phyloP scores from a whole-genome alignment of 1,284 basidiomycete species.

The Exobasidium rhododendri region DNA sequence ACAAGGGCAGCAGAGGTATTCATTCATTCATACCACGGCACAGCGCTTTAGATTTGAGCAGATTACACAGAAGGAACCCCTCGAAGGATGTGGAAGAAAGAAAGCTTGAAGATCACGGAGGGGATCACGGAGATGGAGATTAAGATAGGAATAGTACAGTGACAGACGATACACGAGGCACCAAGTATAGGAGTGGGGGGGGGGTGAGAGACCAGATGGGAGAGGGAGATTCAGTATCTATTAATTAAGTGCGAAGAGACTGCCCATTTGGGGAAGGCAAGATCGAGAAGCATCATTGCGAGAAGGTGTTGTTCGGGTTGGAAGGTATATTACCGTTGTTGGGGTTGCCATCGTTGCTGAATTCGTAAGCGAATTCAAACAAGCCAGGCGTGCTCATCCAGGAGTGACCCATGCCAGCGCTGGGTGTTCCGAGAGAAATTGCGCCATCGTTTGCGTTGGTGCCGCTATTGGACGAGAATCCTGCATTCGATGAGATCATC shows the following conservation, averaged over 20 bases:
- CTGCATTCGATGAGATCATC: neutral
- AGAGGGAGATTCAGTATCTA: neutral
- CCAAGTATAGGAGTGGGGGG: neutral
- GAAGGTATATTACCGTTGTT: neutral
- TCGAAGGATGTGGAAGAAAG: no score
- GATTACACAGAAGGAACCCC: no score
- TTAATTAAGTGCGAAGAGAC: neutral
- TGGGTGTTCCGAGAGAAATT: slow-evolving; percentile 29
- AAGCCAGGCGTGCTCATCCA: slow-evolving; percentile 13
- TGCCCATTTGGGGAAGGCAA: neutral
- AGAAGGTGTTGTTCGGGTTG: neutral
- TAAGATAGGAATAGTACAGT: neutral
- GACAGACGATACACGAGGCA: neutral
- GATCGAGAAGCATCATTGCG: neutral
- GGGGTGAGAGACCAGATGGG: neutral
- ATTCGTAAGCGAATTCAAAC: slow-evolving; percentile 12
- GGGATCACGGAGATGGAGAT: no score
- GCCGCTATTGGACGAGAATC: neutral
- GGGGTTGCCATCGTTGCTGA: neutral
- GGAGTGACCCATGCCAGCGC: slow-evolving; percentile 30
- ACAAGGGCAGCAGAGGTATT: no score
- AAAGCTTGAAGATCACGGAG: no score
- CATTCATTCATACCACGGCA: no score
- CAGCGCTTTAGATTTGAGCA: no score
- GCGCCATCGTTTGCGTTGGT: slow-evolving; percentile 2